These are phyloP conservation scores for Vitis amurensis DNA, from an alignment of 164 flowering plant genomes.

Conservation along the genomic window DNA sequence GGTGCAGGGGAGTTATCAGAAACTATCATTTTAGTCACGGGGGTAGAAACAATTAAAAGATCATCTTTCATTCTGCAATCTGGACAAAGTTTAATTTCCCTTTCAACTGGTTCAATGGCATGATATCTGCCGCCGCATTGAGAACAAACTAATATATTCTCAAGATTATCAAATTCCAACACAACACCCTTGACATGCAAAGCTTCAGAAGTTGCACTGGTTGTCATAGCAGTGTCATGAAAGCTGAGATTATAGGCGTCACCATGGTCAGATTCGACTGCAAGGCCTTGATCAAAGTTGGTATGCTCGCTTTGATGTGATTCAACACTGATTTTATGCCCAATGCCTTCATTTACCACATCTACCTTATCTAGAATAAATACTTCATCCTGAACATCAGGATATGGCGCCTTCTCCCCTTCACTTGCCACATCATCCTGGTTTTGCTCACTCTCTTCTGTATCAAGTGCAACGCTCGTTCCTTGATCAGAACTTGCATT, in stretches of 20 bases:
- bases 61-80: slow-evolving; percentile 47
- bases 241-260: slow-evolving; percentile 26
- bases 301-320: slow-evolving; percentile 19
- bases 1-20: slow-evolving; percentile 17
- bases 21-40: slow-evolving; percentile 10
- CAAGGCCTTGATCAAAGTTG: slow-evolving; percentile 23
- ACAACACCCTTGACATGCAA: slow-evolving; percentile 20
- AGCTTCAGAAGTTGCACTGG: slow-evolving; percentile 25
- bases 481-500: slow-evolving; percentile 85
- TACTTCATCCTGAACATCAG: slow-evolving; percentile 55
- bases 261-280: slow-evolving; percentile 23
- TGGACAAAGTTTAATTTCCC: slow-evolving; percentile 45
- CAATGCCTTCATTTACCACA: slow-evolving; percentile 29
- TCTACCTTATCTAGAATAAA: slow-evolving; percentile 67
- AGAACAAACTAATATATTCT: slow-evolving; percentile 39
- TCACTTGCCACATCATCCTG: slow-evolving; percentile 54
- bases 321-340: slow-evolving; percentile 25
- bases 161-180: slow-evolving; percentile 25
- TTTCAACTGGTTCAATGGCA: slow-evolving; percentile 29
- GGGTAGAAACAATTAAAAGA: slow-evolving; percentile 8
- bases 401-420: slow-evolving; percentile 29
- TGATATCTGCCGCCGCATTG: slow-evolving; percentile 50
- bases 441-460: slow-evolving; percentile 65
- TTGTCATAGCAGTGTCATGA: slow-evolving; percentile 20
- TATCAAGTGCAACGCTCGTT: slow-evolving; percentile 56